phyloP scores from a whole-genome alignment of 768 basidiomycete species.

The Tulasnella sp. region DNA sequence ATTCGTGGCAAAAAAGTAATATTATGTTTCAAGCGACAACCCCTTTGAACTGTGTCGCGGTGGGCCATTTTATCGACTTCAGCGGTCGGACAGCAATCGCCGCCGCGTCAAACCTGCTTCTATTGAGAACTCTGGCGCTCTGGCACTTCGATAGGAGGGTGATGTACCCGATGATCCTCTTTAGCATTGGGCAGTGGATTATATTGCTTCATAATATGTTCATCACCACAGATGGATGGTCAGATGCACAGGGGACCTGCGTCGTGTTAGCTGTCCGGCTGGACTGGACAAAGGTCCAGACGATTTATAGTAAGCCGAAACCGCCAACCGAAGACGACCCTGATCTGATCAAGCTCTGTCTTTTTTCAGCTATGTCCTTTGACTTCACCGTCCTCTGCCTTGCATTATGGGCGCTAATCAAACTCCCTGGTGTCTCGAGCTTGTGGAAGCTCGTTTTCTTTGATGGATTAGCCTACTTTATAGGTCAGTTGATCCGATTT shows the following conservation, averaged over 20 bases:
- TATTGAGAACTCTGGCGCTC: slow-evolving; percentile 41
- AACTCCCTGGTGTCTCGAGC: slow-evolving; percentile 37
- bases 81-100: slow-evolving; percentile 17
- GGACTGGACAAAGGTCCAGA: too few species aligned
- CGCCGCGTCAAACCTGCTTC: slow-evolving; percentile 16
- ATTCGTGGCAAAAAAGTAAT: too few species aligned
- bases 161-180: slow-evolving; percentile 36
- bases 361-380: slow-evolving; percentile 45
- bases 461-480: slow-evolving; percentile 61
- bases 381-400: slow-evolving; percentile 53
- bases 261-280: too few species aligned
- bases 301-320: slow-evolving; percentile 36
- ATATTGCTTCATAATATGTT: too few species aligned
- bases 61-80: slow-evolving; percentile 39
- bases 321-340: background rate
- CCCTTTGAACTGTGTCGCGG: slow-evolving; percentile 33
- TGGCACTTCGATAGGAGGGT: slow-evolving; percentile 51
- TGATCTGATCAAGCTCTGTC: background rate
- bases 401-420: slow-evolving; percentile 52
- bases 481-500: slow-evolving; percentile 38
- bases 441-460: slow-evolving; percentile 56
- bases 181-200: slow-evolving; percentile 43
- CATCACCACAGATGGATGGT: too few species aligned
- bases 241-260: too few species aligned
- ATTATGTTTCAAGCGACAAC: background rate